phyloP scores from a whole-genome alignment of 2,329 filamentous ascomycete genomes.

The Zymoseptoria crescenta region DNA sequence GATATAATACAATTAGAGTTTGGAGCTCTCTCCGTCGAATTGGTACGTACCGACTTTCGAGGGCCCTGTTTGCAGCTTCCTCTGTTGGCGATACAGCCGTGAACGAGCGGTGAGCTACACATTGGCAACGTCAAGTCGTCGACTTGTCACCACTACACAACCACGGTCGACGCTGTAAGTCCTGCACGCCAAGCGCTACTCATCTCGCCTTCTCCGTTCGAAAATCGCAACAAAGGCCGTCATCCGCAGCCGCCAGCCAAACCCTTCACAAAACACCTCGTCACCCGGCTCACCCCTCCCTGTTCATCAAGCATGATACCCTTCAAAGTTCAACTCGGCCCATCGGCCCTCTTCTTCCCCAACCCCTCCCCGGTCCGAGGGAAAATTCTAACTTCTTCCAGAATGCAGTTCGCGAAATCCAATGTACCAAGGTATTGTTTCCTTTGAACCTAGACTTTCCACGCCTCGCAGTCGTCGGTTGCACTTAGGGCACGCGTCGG shows the following conservation, averaged over 20 bases:
- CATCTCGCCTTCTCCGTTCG: too few species aligned
- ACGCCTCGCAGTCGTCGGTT: not conserved
- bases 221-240: too few species aligned
- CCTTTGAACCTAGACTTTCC: not conserved
- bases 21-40: not conserved
- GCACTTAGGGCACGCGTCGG: conserved; percentile 3
- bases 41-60: not conserved
- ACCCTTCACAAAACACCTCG: too few species aligned
- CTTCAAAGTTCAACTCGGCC: not conserved
- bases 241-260: too few species aligned
- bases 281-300: not conserved
- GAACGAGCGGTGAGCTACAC: not conserved
- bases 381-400: not conserved
- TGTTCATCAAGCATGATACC: not conserved
- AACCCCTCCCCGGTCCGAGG: not conserved
- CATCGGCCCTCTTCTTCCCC: not conserved
- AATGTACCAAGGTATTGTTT: not conserved
- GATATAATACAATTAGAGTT: not conserved
- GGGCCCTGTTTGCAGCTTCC: not conserved
- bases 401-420: not conserved
- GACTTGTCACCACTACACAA: too few species aligned
- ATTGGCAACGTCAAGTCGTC: not conserved
- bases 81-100: not conserved
- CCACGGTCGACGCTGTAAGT: too few species aligned
- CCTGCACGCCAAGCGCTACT: too few species aligned